Evolutionary conservation across 345 rosid species (phyloP), one percentile per base, ranked within the genome.

Genomic region (Eucalyptus tenuipes): DNA sequence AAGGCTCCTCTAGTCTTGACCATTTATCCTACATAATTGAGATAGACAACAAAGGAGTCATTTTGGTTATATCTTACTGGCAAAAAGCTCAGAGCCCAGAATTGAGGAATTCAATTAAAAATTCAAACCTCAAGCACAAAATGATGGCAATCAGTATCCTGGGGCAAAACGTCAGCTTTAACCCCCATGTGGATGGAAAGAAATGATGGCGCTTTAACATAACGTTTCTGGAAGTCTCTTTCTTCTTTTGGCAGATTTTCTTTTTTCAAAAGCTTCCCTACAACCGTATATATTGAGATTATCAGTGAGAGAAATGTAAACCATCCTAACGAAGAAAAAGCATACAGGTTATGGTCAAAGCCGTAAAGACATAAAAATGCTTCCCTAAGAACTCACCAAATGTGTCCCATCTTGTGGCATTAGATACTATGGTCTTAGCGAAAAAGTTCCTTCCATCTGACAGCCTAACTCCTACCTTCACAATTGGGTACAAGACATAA

Each of bases 341-440:
- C 42, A 17, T 17, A 42, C 80, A 53, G 66, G n/a, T 31, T 82
- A 25, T 44, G 25, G 5, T 12, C 33, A 48, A 49, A 84, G 33
- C 29, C 12, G 1, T 52, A 44, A 49, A 86, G 86, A 79, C 85
- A 87, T 75, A 42, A 49, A 89, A 84, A 85, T 88, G 85, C 48
- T 79, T 45, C 49, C 4, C 42, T 31, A 44, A 33, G 37, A 50
- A 91, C 99, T 92, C 91, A 98, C 99, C 98, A 91, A 98, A 98
- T 44, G 99, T 98, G 90, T 96, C 99, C 99, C 99, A 97, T 95
- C 99, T 96, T 55, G 99, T 96, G 88, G 99, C 99, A 92, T 96
- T 97, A 88, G 99, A 97, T 88, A 97, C 94, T 90, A 96, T 89
- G 22, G 98, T 96, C 90, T 93, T 94, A 71, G 97, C 96, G 22